These are phyloP conservation scores for Sporobolomyces pararoseus DNA, from an alignment of 768 basidiomycete genomes.

Conservation along the genomic window DNA sequence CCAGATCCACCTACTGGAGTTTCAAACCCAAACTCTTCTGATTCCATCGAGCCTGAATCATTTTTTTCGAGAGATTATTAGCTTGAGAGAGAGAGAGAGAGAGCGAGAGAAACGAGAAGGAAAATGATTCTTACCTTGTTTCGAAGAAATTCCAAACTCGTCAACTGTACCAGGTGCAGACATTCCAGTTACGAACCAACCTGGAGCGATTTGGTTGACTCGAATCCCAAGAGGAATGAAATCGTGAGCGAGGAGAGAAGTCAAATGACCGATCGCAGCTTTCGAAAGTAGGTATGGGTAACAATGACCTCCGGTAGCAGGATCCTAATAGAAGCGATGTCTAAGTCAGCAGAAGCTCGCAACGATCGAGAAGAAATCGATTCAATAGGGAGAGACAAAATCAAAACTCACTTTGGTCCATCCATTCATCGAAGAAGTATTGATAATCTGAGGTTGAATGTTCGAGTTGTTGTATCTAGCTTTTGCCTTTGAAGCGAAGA, in stretches of 20 bases:
- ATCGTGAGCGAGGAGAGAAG: slow-evolving; percentile 55
- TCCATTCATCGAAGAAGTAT: slow-evolving; percentile 58
- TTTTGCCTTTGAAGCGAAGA: slow-evolving; percentile 37
- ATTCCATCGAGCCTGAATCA: slow-evolving; percentile 32
- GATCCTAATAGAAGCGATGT: slow-evolving; percentile 48
- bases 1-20: slow-evolving; percentile 51
- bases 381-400: neutral
- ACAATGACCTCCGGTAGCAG: slow-evolving; percentile 51
- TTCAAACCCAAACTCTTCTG: slow-evolving; percentile 46
- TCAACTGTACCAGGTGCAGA: slow-evolving; percentile 46
- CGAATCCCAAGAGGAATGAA: slow-evolving; percentile 55
- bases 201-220: slow-evolving; percentile 57
- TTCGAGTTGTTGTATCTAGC: slow-evolving; percentile 45
- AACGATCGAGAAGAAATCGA: neutral
- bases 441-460: slow-evolving; percentile 56
- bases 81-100: neutral
- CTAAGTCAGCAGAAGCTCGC: neutral
- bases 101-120: neutral
- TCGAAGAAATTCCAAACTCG: slow-evolving; percentile 41
- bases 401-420: slow-evolving; percentile 54
- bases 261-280: slow-evolving; percentile 56
- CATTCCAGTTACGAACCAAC: slow-evolving; percentile 45
- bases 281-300: slow-evolving; percentile 57
- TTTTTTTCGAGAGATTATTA: neutral
- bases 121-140: slow-evolving; percentile 11